phyloP scores from a whole-genome alignment of 768 basidiomycete genomes.

The Baorangia bicolor region DNA sequence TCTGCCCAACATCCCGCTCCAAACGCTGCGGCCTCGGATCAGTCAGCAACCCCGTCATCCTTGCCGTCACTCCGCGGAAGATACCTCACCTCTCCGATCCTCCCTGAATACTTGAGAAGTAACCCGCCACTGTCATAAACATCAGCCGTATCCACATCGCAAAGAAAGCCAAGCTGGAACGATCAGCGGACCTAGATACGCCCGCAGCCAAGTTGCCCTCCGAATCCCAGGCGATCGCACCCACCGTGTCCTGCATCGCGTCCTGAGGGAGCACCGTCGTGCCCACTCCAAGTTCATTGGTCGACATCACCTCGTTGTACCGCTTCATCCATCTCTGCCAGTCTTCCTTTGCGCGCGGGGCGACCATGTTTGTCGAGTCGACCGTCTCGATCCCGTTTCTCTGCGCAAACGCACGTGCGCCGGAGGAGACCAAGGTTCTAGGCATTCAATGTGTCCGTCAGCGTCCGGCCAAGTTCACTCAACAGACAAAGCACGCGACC shows the following conservation, averaged over 20 bases:
- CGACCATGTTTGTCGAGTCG: constrained; percentile 45
- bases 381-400: constrained; percentile 34
- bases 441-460: not conserved
- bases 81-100: constrained; percentile 66
- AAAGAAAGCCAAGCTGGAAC: not conserved
- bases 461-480: not conserved
- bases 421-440: constrained; percentile 61
- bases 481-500: not conserved
- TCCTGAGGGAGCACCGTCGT: constrained; percentile 18
- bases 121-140: constrained; percentile 60
- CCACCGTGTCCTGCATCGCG: constrained; percentile 74
- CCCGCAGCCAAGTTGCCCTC: constrained; percentile 58
- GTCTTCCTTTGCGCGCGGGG: constrained; percentile 45
- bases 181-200: constrained; percentile 59
- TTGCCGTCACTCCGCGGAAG: not conserved
- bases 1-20: constrained; percentile 80
- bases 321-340: constrained; percentile 63
- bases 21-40: constrained; percentile 59
- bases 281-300: constrained; percentile 4
- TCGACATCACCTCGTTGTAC: constrained; percentile 26
- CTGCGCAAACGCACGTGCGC: constrained; percentile 58
- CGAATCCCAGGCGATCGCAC: constrained; percentile 61
- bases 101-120: constrained; percentile 71
- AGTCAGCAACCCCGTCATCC: not conserved
- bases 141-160: not conserved